Evolutionary conservation across 345 rosid genomes (phyloP), one percentile per base, ranked within the genome.

Genomic region (Melastoma malabathricum): DNA sequence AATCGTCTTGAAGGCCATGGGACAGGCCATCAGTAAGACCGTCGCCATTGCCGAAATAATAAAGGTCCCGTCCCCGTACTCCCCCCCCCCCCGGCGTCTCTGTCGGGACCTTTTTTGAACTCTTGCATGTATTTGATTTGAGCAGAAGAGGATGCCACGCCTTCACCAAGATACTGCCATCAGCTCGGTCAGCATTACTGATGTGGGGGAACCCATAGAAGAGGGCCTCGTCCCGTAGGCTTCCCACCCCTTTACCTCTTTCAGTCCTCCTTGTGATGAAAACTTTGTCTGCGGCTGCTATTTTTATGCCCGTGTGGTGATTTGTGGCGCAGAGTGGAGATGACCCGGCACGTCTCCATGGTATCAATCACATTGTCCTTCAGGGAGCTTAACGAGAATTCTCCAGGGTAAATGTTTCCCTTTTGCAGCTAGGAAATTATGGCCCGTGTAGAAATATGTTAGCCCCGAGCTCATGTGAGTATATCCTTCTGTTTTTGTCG

Each of bases 151-250:
- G 59, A 60, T 84, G 41, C 84, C 88, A 18, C 78, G 68, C 31
- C 74, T 92, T 81, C 79, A 83, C 78, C 98, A 92, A 73, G 90
- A 87, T 61, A 73, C 89, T 63, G 71, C 78, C 44, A 84, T 87
- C 72, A 75, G 86, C 72, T 92, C 98, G 46, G 74, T 77, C 55
- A 84, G 98, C 71, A 81, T 87, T 58, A 92, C 86, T 56, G 97
- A 87, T 74, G 82, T 79, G 16, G 87, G 93, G 93, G 98, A 92
- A 73, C 98, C 97, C 59, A 77, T 67, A 7, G 97, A 92, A 68
- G 98, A 92, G 71, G 98, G 98, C 48, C 95, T 92, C 65, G 64
- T 77, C 23, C 88, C 95, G 95, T 87, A 59, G 68, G 87, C 70
- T 38, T 48, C 54, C 18, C n/a, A n/a, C n/a, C 13, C 38, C 18